Evolutionary conservation across 148 eudicot genomes (phyloP), one percentile per base, ranked within the genome.

Genomic region (Nepenthes gracilis): DNA sequence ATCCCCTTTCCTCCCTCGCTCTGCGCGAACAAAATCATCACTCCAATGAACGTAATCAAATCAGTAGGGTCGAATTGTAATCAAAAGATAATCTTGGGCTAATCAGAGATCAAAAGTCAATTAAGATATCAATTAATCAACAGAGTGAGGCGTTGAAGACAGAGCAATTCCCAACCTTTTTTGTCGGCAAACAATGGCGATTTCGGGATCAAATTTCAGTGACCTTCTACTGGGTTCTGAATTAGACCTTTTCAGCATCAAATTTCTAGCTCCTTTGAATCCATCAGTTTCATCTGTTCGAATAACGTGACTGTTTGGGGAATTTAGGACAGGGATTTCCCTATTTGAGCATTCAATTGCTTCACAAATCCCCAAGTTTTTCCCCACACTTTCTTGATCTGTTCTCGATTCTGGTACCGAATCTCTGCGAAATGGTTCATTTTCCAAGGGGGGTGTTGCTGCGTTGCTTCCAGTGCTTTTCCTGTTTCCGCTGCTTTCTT

Each of bases 191-290:
- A 45, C 6, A 45, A 5, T 11, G 48, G 11, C 13, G 9, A 47
- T 49, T n/a, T 48, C 57, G 11, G 74, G 71, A 55, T 74, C 72
- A 5, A 76, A 62, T 38, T 73, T 69, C 65, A 64, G 78, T 60
- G 77, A 70, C 35, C 67, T 78, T 67, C 73, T 70, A 48, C 81
- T 83, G 37, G 94, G 94, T 53, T 75, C 94, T 23, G 94, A 86
- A 63, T 81, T 86, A 55, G 86, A 75, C 64, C 94, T 83, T 40
- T 73, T 71, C 34, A 85, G 66, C 37, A 70, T 47, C 67, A 45
- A 49, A 9, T 69, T 38, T 14, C 48, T 51, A n/a, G 68, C 48
- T 1, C 35, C 55, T 47, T 57, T 7, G 11, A 45, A 6, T 5
- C 48, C 11, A 45, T 5, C 48, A 45, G 8, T 45, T 11, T 45